phyloP scores from a whole-genome alignment of 1,284 basidiomycete species.

The Mycena citricolor region DNA sequence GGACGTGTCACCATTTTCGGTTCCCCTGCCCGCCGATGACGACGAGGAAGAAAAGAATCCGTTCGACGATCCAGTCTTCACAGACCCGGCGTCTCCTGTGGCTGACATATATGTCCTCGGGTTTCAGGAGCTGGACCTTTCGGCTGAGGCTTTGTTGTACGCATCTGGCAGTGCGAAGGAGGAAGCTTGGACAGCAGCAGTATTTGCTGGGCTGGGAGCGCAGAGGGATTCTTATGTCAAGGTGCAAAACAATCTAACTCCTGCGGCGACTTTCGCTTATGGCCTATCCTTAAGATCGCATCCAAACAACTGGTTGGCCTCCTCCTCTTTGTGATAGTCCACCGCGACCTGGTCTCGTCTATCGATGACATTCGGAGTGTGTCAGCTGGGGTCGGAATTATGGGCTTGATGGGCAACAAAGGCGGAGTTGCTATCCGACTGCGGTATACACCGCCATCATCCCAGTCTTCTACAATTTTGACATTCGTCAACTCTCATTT shows the following conservation, averaged over 20 bases:
- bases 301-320: slow-evolving; percentile 80
- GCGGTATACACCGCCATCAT: slow-evolving; percentile 45
- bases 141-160: slow-evolving; percentile 71
- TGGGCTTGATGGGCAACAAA: slow-evolving; percentile 81
- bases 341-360: slow-evolving; percentile 46
- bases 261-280: too few relatives aligned
- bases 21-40: too few relatives aligned
- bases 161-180: slow-evolving; percentile 59
- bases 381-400: slow-evolving; percentile 63
- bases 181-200: slow-evolving; percentile 65
- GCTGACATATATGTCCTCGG: slow-evolving; percentile 64
- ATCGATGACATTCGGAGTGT: slow-evolving; percentile 54
- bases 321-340: slow-evolving; percentile 65
- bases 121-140: slow-evolving; percentile 77
- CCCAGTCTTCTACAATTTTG: slow-evolving; percentile 38
- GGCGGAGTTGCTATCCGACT: slow-evolving; percentile 66
- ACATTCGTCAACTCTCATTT: slow-evolving; percentile 78
- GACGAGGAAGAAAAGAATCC: slow-evolving; percentile 28
- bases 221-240: slow-evolving; percentile 62
- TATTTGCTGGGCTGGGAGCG: slow-evolving; percentile 69
- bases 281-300: slow-evolving; percentile 44
- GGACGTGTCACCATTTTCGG: too few relatives aligned
- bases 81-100: slow-evolving; percentile 3
- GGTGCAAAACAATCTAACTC: slow-evolving; percentile 34
- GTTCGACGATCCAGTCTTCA: slow-evolving; percentile 23